Evolutionary conservation across 257 asterid species (phyloP).

Genomic region (Solanum ossicruentum): DNA sequence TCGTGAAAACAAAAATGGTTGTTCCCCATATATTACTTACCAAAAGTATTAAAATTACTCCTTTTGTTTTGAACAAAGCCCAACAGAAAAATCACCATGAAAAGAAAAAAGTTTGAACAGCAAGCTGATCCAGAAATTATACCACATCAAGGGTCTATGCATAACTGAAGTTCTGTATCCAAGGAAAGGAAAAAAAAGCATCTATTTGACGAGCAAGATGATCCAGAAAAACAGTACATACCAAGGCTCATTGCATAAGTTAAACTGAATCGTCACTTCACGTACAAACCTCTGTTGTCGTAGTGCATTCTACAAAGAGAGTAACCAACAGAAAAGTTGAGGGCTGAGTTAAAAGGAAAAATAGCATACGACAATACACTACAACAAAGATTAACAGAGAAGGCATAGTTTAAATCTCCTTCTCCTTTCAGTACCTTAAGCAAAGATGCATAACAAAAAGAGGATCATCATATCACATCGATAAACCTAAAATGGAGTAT

Average conservation of each 20-base stretch:
- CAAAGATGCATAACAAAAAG: not conserved
- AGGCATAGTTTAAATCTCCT: not conserved
- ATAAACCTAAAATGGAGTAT: not conserved
- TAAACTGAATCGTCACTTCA: conserved; percentile 83
- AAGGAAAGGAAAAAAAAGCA: not conserved
- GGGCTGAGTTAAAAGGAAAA: not conserved
- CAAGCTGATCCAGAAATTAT: not conserved
- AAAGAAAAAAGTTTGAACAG: not conserved
- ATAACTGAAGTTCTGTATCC: not conserved
- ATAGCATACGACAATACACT: not conserved
- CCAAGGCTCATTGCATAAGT: conserved; percentile 98
- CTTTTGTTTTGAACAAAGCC: not conserved
- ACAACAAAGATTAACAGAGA: not conserved
- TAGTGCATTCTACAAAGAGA: conserved; percentile 55
- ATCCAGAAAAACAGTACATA: conserved; percentile 15
- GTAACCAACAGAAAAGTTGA: not conserved
- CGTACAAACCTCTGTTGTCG: conserved; percentile 91
- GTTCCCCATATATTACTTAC: not conserved
- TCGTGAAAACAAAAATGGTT: not conserved
- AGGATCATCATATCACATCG: not conserved
- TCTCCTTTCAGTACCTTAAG: not conserved
- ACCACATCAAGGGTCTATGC: not conserved
- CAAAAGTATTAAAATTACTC: not conserved
- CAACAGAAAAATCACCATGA: not conserved
- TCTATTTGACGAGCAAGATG: not conserved